Evolutionary conservation across 805 yeast species (phyloP).

Genomic region (Teunomyces lycoperdinae): DNA sequence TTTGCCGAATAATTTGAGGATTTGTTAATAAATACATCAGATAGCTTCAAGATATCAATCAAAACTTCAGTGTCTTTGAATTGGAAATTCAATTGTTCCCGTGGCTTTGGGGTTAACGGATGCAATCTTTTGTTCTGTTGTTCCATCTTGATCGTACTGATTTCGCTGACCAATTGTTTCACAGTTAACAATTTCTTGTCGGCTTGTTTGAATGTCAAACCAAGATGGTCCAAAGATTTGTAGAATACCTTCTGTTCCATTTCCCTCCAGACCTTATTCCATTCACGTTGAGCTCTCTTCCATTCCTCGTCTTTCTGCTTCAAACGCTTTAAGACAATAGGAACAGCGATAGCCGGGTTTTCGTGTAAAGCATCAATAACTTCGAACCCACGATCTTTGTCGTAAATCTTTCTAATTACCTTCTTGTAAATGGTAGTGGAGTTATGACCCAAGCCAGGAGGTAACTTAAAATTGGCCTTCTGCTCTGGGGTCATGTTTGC

Average conservation of each 20-base stretch:
- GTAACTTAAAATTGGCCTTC: constrained; percentile 78
- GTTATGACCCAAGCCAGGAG: constrained; percentile 91
- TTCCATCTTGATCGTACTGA: constrained; percentile 88
- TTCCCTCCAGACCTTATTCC: constrained; percentile 99
- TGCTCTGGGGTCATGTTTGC: constrained; percentile 92
- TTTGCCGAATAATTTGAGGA: constrained; percentile 72
- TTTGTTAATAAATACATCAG: constrained; percentile 63
- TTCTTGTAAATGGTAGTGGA: constrained; percentile 90
- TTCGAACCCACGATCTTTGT: constrained; percentile 91
- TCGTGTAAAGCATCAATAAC: constrained; percentile 95
- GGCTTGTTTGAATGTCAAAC: constrained; percentile 93
- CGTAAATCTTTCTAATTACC: constrained; percentile 88
- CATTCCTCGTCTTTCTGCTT: constrained; percentile 99
- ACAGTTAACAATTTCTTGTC: constrained; percentile 90
- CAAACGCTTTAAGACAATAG: constrained; percentile 84
- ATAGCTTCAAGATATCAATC: constrained; percentile 67
- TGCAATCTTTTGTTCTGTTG: constrained; percentile 83
- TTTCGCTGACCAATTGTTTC: constrained; percentile 85
- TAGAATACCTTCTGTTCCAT: constrained; percentile 92
- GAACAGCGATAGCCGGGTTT: constrained; percentile 92
- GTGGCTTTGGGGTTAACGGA: constrained; percentile 85
- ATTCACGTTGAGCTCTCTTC: constrained; percentile 96
- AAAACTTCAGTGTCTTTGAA: constrained; percentile 68
- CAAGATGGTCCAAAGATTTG: constrained; percentile 92
- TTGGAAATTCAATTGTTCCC: constrained; percentile 60